Conservation (phyloP, 2,329 filamentous ascomycete genomes). For the Nakataea oryzae region DNA sequence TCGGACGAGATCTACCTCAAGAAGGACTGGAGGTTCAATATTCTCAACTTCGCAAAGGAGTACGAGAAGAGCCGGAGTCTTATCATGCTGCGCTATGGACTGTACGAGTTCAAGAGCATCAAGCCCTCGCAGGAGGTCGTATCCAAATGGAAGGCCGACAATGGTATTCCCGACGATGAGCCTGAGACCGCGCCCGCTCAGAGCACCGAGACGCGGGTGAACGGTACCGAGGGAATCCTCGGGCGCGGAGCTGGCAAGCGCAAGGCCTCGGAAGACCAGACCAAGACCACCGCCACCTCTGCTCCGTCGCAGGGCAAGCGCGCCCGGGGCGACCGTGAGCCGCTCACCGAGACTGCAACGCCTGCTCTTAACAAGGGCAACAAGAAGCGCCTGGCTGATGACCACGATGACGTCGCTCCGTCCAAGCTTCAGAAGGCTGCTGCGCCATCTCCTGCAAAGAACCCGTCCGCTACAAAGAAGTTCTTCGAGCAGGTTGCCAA, state of each 20-base stretch:
- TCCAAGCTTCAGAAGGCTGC: slow-evolving; percentile 37
- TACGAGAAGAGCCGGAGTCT: slow-evolving; percentile 54
- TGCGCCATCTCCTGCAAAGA: slow-evolving; percentile 10
- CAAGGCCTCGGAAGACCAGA: slow-evolving; percentile 42
- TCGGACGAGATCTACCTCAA: slow-evolving; percentile 49
- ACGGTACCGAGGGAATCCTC: slow-evolving; percentile 21
- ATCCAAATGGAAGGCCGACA: slow-evolving; percentile 46
- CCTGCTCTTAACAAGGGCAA: slow-evolving; percentile 33
- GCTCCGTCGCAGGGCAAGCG: slow-evolving; percentile 35
- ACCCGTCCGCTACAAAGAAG: slow-evolving; percentile 42
- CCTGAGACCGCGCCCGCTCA: slow-evolving; percentile 17
- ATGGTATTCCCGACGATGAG: slow-evolving; percentile 42
- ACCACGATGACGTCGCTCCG: slow-evolving; percentile 34
- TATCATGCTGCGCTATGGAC: slow-evolving; percentile 49
- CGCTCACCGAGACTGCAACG: slow-evolving; percentile 21
- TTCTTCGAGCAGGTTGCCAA: slow-evolving; percentile 49
- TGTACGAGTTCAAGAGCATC: slow-evolving; percentile 53
- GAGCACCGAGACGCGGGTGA: slow-evolving; percentile 9
- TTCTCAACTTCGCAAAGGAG: slow-evolving; percentile 52
- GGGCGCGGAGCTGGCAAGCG: slow-evolving; percentile 30
- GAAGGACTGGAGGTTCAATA: slow-evolving; percentile 54
- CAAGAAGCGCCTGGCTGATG: slow-evolving; percentile 42
- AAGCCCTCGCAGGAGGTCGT: slow-evolving; percentile 47
- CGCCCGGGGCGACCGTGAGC: slow-evolving; percentile 29
- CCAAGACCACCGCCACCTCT: slow-evolving; percentile 22